Evolutionary conservation across 2,329 filamentous ascomycete species (phyloP), one percentile per base, ranked within the genome.

Genomic region (Aspergillus intermedius): DNA sequence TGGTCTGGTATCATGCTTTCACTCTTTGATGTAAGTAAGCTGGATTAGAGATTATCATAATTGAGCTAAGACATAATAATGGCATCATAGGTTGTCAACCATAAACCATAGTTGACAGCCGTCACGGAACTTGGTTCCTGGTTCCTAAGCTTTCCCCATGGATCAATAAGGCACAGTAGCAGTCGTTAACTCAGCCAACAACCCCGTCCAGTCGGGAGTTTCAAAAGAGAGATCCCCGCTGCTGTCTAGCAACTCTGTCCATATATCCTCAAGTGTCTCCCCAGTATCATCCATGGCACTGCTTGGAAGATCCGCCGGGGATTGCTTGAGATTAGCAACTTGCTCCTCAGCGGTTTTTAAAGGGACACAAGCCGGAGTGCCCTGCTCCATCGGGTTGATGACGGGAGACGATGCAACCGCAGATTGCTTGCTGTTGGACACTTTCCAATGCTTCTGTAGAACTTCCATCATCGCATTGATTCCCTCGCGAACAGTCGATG

Each of bases 381-480:
- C 23, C 15, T 21, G 7, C 9, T 15, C 13, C 30, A 44, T 23
- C 6, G 37, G 8, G 22, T 40, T 45, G 23, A 35, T 41, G 23
- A 45, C 9, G 34, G 42, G 35, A 13, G 22, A 48, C 5, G 28
- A 23, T 3, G 21, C 30, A 7, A 42, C 2, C 4, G 46, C 37
- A 6, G 40, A 37, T 9, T 47, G 42, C 28, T 49, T 60, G 6
- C 56, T 49, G 6, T 49, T 51, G 3, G 25, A 30, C 4, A 30
- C 25, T 9, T 54, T 58, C 57, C 61, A 67, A 44, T 71, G 60
- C 44, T 60, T 66, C 22, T 59, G 58, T 12, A 72, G 45, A 4
- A 68, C 60, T 0, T 54, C 57, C 63, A 68, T 69, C 62, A 72
- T 64, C 0, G 64, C 66, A n/a, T 65, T 59, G 22, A 71, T 63